Base-by-base conservation (phyloP, 1,139 yeast species). In the Blastobotrys aristatus region DNA sequence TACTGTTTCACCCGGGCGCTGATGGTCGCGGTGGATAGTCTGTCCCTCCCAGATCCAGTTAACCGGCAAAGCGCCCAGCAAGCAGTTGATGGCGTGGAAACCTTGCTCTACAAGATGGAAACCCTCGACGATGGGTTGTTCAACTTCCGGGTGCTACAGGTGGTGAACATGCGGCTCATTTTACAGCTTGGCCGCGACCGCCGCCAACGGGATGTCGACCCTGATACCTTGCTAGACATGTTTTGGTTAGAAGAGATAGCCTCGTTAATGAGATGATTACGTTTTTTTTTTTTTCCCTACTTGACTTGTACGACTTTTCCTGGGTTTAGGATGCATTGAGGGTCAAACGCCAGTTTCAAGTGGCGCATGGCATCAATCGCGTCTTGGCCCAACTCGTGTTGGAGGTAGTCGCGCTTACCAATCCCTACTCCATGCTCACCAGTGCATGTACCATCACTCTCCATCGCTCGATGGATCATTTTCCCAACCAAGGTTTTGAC, bases 381-480 rank as follows among this genome's bases (percentile, higher is more conserved):
- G n/a, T 72, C 79, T 16, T 71, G 73, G 1, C 92, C 92, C 29
- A 82, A 66, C 62, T 86, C 95, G 54, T 77, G 77, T n/a, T 72
- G 62, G 46, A 86, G 66, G 55, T 71, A 84, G 29, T 76, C 78
- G 56, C 88, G 72, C 63, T 86, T 86, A 49, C 94, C 92, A 48
- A 79, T 72, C 0, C 95, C 95, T 17, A 86, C 79, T 38, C 95
- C 95, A 61, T 86, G 95, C 61, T 86, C 95, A 43, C 95, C 95
- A 1, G 94, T 85, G 61, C 90, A 84, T 0, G 95, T 86, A 14
- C 95, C 95, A 40, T 84, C 92, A 17, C 74, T 72, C 2, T 65
- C 72, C 40, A 82, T 64, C 1, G 92, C 92, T 40, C 86, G 68
- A 52, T 75, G 69, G 22, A 84, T 84, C 84, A 85, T 82, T 43